Percentiles rank a stretch among this genome's conserved stretches.
Conservation (phyloP, 1,284 basidiomycete genomes). For the Amylostereum chailletii region DNA sequence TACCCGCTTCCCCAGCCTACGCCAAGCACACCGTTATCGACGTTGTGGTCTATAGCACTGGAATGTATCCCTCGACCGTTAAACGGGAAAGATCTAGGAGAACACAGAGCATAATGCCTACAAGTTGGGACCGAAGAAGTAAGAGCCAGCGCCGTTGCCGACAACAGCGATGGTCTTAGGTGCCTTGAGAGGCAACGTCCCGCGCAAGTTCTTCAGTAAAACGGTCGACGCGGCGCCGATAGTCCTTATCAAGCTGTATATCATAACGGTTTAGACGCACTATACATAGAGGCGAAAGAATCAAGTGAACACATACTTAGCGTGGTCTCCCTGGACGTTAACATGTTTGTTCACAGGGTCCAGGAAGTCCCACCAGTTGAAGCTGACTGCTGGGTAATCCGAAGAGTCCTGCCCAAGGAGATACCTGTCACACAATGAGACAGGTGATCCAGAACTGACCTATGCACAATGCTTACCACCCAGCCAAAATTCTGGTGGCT, state of each 20-base stretch:
- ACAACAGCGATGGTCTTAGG: conserved; percentile 49
- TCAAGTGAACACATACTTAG: conserved; percentile 26
- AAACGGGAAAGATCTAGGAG: conserved; percentile 52
- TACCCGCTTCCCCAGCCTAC: conserved; percentile 56
- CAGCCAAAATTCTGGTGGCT: conserved; percentile 55
- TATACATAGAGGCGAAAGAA: background rate
- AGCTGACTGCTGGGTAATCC: conserved; percentile 40
- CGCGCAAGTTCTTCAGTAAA: conserved; percentile 61
- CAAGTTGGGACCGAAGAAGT: conserved; percentile 45
- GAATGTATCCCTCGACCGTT: conserved; percentile 39
- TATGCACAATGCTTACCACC: conserved; percentile 28
- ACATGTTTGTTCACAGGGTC: conserved; percentile 38
- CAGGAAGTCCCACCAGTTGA: conserved; percentile 26
- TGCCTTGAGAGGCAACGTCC: conserved; percentile 47
- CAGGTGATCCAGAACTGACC: background rate
- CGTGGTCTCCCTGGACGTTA: conserved; percentile 61
- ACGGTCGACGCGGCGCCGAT: conserved; percentile 68
- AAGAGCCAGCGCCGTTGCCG: conserved; percentile 27
- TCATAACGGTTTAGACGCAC: background rate
- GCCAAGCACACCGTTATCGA: conserved; percentile 27
- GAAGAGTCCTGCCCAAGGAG: conserved; percentile 49
- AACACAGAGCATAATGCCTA: conserved; percentile 14
- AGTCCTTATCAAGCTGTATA: conserved; percentile 45
- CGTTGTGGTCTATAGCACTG: conserved; percentile 17
- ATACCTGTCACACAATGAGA: conserved; percentile 28